Conservation (phyloP, 1,284 basidiomycete species). For the Sparassis latifolia region DNA sequence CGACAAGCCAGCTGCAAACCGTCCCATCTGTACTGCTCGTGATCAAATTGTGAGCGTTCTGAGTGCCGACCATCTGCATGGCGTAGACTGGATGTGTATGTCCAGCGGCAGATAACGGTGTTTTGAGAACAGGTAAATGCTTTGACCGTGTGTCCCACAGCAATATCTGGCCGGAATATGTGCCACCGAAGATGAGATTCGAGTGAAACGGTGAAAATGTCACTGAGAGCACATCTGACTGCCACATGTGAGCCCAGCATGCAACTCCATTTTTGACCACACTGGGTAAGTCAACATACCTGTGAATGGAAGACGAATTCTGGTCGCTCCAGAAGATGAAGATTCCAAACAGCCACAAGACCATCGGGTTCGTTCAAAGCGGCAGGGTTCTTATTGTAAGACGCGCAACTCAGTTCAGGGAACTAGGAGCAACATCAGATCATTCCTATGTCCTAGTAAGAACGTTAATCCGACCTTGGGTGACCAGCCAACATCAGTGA, state of each 20-base stretch:
- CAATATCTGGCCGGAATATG: constrained; percentile 96
- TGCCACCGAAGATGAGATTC: constrained; percentile 94
- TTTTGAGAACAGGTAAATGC: constrained; percentile 92
- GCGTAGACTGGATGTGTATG: constrained; percentile 99
- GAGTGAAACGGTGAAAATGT: constrained; percentile 97
- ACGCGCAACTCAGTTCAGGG: constrained; percentile 90
- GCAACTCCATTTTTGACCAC: neutral
- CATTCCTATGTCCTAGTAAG: constrained; percentile 3
- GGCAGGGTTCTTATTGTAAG: constrained; percentile 94
- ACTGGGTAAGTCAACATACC: constrained; percentile 35
- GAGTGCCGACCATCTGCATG: constrained; percentile 95
- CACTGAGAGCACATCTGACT: constrained; percentile 96
- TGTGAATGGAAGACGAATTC: constrained; percentile 98
- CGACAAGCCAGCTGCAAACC: constrained; percentile 96
- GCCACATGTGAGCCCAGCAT: constrained; percentile 6
- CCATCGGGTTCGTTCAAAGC: constrained; percentile 93
- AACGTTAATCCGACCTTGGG: constrained; percentile 59
- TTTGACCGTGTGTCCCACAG: constrained; percentile 99
- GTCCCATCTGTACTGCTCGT: constrained; percentile 95
- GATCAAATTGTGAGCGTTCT: constrained; percentile 96
- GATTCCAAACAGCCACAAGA: constrained; percentile 95
- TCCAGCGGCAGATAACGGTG: constrained; percentile 88
- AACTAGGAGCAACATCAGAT: constrained; percentile 50
- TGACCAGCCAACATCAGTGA: constrained; percentile 97
- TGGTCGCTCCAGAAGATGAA: constrained; percentile 89